Base-by-base conservation (phyloP, 2,329 filamentous ascomycete species). In the Phialophora tarda region DNA sequence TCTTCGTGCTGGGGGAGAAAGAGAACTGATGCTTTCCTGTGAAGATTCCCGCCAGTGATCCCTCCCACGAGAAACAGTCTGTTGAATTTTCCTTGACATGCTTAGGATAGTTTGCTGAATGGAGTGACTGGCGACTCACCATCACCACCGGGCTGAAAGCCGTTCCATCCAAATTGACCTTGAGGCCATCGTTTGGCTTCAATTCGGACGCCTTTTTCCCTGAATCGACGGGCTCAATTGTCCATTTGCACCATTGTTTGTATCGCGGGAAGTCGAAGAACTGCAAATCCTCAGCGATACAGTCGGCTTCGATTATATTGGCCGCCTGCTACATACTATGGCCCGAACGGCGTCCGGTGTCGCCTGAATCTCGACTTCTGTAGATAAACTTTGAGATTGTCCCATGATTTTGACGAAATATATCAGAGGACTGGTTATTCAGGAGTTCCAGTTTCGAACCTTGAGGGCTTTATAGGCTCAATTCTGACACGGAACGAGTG, bases 321-420 rank as follows among this genome's bases (percentile, higher is more conserved):
- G 48, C 11, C 10, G 10, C n/a, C 10, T n/a, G 4, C 48, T 23
- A 57, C 55, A 11, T 41, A 57, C 55, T 11, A 41, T 11, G 21
- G 55, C 14, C 21, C 55, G 55, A 26, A 57, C 55, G 23, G 21
- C 28, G 14, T 57, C 55, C 21, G 55, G 55, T n/a, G 55, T 14
- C 11, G 55, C 55, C 32, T 57, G 55, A 26, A 57, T 57, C 32
- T 57, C 55, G 55, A 57, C 32, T 21, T 57, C 30, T 32, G 55
- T 41, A 17, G 55, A 57, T 21, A 57, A 17, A 41, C 55, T 57
- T 57, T 57, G 55, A 57, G 55, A 57, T 57, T 41, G 55, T 14
- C 55, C 55, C 55, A 57, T 57, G 24, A 51, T 28, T 26, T 11
- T 26, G 48, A 21, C 26, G 12, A 10, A 51, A 26, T 17, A 4